Conservation (phyloP, 805 yeast species). For the Ogataea henricii region DNA sequence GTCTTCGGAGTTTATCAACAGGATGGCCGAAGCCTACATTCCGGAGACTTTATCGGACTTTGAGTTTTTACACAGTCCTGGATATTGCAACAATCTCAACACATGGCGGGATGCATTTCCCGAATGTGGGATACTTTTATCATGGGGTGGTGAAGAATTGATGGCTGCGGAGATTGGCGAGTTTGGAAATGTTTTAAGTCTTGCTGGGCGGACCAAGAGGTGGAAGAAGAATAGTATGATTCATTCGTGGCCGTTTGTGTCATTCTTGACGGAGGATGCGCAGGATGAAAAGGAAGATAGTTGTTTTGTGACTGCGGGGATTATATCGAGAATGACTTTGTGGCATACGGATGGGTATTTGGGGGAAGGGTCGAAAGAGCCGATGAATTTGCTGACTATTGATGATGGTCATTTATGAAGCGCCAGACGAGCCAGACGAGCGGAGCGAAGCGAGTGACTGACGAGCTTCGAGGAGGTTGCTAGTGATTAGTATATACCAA, state of each 20-base stretch:
- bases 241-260: slow-evolving; percentile 52
- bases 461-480: background rate
- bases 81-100: slow-evolving; percentile 29
- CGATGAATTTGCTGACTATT: slow-evolving; percentile 37
- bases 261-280: slow-evolving; percentile 42
- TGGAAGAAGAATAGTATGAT: slow-evolving; percentile 37
- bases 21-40: slow-evolving; percentile 16
- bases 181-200: slow-evolving; percentile 30
- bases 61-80: slow-evolving; percentile 37
- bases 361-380: slow-evolving; percentile 26
- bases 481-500: background rate
- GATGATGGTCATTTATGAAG: slow-evolving; percentile 32
- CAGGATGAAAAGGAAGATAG: slow-evolving; percentile 47
- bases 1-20: slow-evolving; percentile 18
- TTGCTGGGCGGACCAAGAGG: slow-evolving; percentile 36
- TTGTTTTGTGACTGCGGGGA: slow-evolving; percentile 39
- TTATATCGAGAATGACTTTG: slow-evolving; percentile 45
- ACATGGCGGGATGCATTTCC: slow-evolving; percentile 48
- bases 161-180: slow-evolving; percentile 40
- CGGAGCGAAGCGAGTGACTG: background rate
- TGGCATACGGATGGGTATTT: slow-evolving; percentile 40
- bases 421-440: background rate
- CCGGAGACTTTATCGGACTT: slow-evolving; percentile 17
- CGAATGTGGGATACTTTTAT: slow-evolving; percentile 40
- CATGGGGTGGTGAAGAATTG: slow-evolving; percentile 47